Evolutionary conservation across 257 asterid species (phyloP).

Genomic region (Solanum appendiculatum): DNA sequence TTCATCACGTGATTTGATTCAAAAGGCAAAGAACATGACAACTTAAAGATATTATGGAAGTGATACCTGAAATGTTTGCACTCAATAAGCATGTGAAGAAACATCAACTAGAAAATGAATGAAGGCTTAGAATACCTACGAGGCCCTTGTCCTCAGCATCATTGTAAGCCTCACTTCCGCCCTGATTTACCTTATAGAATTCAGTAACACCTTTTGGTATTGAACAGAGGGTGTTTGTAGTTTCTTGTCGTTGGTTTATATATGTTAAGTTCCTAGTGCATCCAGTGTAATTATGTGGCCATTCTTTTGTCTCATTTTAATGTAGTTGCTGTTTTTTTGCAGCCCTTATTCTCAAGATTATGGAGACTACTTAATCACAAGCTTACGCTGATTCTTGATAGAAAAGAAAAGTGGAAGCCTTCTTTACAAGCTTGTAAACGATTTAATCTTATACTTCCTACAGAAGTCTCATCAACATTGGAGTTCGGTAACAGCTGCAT

Average conservation of each 20-base stretch:
- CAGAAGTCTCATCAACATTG: neutral
- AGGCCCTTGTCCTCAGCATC: neutral
- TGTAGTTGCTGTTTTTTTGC: neutral
- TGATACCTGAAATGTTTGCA: neutral
- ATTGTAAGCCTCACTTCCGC: neutral
- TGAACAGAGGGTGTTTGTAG: neutral
- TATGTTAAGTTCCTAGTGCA: neutral
- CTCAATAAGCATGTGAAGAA: neutral
- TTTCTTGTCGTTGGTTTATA: neutral
- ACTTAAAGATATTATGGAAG: neutral
- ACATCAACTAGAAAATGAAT: neutral
- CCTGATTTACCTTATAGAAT: neutral
- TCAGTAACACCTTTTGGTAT: neutral
- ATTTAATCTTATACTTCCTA: neutral
- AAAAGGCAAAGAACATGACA: slow-evolving; percentile 2
- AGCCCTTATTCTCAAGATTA: neutral
- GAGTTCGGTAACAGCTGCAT: neutral
- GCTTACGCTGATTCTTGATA: neutral
- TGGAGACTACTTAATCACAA: neutral
- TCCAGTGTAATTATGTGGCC: neutral
- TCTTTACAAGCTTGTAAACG: neutral
- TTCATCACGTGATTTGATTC: slow-evolving; percentile 15
- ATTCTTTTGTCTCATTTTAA: neutral
- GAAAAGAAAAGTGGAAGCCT: neutral
- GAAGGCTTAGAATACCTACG: neutral